Evolutionary conservation across 805 yeast genomes (phyloP).

Genomic region (Kazachstania taianensis): DNA sequence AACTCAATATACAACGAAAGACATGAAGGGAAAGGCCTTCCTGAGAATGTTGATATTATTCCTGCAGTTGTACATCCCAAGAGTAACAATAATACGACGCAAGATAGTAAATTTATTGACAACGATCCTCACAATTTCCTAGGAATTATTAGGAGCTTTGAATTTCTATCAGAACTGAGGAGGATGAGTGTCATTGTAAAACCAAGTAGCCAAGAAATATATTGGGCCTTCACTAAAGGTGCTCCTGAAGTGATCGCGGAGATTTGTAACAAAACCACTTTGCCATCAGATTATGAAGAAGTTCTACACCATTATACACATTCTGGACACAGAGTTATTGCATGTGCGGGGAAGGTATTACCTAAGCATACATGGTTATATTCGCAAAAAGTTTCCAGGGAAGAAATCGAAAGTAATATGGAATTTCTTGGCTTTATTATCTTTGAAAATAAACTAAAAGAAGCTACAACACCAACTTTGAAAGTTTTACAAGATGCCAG

Average conservation of each 20-base stretch:
- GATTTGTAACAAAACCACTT: slow-evolving; percentile 58
- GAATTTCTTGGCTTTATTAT: slow-evolving; percentile 79
- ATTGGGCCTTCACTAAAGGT: slow-evolving; percentile 70
- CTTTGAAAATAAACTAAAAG: slow-evolving; percentile 84
- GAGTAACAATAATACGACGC: slow-evolving; percentile 13
- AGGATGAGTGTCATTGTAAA: slow-evolving; percentile 81
- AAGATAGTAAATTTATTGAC: slow-evolving; percentile 27
- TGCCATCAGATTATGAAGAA: slow-evolving; percentile 69
- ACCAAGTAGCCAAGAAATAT: slow-evolving; percentile 31
- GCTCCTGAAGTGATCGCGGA: slow-evolving; percentile 91
- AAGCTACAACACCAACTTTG: slow-evolving; percentile 53
- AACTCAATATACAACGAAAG: slow-evolving; percentile 32
- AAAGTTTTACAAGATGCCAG: slow-evolving; percentile 52
- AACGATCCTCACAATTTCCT: slow-evolving; percentile 31
- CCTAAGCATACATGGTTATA: slow-evolving; percentile 39
- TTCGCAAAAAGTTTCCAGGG: slow-evolving; percentile 45
- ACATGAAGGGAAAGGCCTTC: slow-evolving; percentile 31
- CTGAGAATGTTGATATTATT: slow-evolving; percentile 34
- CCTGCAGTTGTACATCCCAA: slow-evolving; percentile 44
- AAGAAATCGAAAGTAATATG: slow-evolving; percentile 56
- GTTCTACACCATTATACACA: slow-evolving; percentile 79
- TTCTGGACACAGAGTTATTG: slow-evolving; percentile 89
- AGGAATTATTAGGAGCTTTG: slow-evolving; percentile 52
- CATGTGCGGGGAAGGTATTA: slow-evolving; percentile 64
- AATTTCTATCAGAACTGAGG: slow-evolving; percentile 74